These are phyloP conservation scores for Hebeloma cylindrosporum DNA, from an alignment of 768 basidiomycete species.

Conservation along the genomic window DNA sequence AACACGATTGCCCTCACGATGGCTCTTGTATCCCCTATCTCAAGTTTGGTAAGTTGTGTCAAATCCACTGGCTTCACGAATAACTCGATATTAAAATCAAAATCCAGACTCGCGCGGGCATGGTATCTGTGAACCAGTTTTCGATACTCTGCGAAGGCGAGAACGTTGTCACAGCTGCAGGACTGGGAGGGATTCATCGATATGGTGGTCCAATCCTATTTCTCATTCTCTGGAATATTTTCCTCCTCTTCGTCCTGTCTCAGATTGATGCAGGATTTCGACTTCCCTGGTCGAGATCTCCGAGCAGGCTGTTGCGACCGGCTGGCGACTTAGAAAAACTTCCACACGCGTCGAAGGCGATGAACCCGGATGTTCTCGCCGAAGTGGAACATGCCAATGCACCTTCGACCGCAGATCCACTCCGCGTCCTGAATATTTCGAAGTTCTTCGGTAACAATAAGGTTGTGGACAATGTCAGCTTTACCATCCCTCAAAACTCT, in stretches of 20 bases:
- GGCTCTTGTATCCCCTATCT: constrained; percentile 22
- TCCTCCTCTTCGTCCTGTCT: constrained; percentile 63
- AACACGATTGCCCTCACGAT: constrained; percentile 20
- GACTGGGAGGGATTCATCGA: constrained; percentile 52
- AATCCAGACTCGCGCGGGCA: constrained; percentile 60
- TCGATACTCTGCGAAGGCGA: constrained; percentile 67
- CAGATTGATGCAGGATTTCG: constrained; percentile 70
- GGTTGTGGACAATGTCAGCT: constrained; percentile 73
- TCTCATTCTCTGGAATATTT: constrained; percentile 57
- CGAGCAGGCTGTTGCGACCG: neutral
- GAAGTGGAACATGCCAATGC: constrained; percentile 44
- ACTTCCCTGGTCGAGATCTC: constrained; percentile 36
- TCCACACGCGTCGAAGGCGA: neutral
- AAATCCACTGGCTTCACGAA: no score
- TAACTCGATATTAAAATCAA: no score
- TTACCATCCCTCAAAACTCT: constrained; percentile 60
- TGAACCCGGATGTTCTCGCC: constrained; percentile 5
- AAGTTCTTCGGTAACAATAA: constrained; percentile 57
- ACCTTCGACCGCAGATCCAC: constrained; percentile 47
- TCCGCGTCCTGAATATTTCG: constrained; percentile 62
- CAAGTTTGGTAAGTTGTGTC: constrained; percentile 16
- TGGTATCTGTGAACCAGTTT: constrained; percentile 78
- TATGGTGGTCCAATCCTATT: constrained; percentile 79
- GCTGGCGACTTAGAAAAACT: constrained; percentile 3
- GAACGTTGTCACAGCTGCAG: constrained; percentile 42